A percentile compares a stretch with the other conserved stretches of the same genome.
Evolutionary conservation across 768 basidiomycete species (phyloP).

Genomic region (Cyclocybe cylindracea): DNA sequence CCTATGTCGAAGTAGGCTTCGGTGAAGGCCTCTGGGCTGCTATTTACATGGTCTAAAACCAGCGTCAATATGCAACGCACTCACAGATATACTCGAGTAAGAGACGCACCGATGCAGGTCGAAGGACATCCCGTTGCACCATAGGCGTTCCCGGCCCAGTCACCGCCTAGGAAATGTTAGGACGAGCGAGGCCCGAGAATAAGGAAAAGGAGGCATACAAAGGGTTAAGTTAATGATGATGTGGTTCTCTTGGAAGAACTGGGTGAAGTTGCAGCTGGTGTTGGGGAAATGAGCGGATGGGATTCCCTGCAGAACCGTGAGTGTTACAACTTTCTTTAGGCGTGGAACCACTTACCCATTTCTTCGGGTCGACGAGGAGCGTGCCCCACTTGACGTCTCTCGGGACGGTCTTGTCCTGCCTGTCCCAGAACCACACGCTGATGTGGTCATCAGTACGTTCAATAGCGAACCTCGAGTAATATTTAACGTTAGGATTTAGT

Average conservation of each 20-base stretch:
- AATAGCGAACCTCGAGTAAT: conserved; percentile 47
- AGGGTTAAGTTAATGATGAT: conserved; percentile 64
- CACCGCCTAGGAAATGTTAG: conserved; percentile 17
- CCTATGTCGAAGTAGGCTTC: conserved; percentile 72
- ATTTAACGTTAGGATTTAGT: neutral
- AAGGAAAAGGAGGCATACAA: conserved; percentile 26
- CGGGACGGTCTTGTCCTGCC: conserved; percentile 41
- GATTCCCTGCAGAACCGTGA: conserved; percentile 40
- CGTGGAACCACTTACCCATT: conserved; percentile 36
- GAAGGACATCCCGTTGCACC: conserved; percentile 51
- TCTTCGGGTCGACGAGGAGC: conserved; percentile 33
- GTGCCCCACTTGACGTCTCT: conserved; percentile 36
- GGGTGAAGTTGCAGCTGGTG: conserved; percentile 55
- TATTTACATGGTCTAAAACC: conserved; percentile 50
- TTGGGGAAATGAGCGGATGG: conserved; percentile 63
- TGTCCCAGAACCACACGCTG: conserved; percentile 66
- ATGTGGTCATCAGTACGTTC: conserved; percentile 51
- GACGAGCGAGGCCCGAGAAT: neutral
- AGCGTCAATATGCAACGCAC: neutral
- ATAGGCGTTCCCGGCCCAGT: conserved; percentile 61
- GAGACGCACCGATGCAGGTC: conserved; percentile 53
- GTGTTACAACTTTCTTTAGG: neutral
- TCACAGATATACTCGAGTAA: neutral
- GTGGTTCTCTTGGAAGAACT: conserved; percentile 54
- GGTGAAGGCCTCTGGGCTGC: conserved; percentile 61